Percentiles rank a stretch among this genome's conserved stretches.
Conservation (phyloP, 2,329 filamentous ascomycete genomes). For the Colletotrichum sp. region DNA sequence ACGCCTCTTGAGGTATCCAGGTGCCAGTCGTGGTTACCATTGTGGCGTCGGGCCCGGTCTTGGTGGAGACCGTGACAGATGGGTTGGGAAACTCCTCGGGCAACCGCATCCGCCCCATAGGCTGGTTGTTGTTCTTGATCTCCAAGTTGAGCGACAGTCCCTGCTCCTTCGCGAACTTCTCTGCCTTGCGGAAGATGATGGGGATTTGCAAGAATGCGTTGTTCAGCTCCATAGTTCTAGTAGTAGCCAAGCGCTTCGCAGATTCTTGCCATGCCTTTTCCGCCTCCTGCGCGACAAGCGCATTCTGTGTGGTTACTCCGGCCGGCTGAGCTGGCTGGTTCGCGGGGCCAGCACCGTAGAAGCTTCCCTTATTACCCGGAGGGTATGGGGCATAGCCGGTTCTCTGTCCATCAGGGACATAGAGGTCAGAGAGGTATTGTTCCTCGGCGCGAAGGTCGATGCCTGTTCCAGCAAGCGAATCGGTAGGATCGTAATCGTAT, state of each 20-base stretch:
- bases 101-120: constrained; percentile 53
- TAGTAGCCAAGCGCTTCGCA: constrained; percentile 64
- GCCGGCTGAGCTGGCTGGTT: constrained; percentile 63
- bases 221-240: constrained; percentile 71
- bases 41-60: constrained; percentile 65
- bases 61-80: constrained; percentile 57
- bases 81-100: constrained; percentile 56
- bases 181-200: constrained; percentile 61
- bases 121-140: constrained; percentile 49
- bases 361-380: constrained; percentile 59
- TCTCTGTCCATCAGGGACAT: constrained; percentile 54
- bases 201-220: constrained; percentile 76
- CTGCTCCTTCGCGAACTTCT: constrained; percentile 63
- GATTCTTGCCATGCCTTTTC: constrained; percentile 71
- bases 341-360: constrained; percentile 69
- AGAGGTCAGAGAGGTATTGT: constrained; percentile 75
- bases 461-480: constrained; percentile 83
- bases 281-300: constrained; percentile 69
- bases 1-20: constrained; percentile 77
- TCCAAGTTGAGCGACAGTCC: constrained; percentile 62
- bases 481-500: constrained; percentile 76
- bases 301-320: constrained; percentile 59
- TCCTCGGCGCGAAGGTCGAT: constrained; percentile 89
- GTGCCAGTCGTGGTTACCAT: constrained; percentile 68
- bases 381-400: constrained; percentile 62